Evolutionary conservation across 2,329 filamentous ascomycete species (phyloP).

Genomic region (Pseudocercospora crystallina): DNA sequence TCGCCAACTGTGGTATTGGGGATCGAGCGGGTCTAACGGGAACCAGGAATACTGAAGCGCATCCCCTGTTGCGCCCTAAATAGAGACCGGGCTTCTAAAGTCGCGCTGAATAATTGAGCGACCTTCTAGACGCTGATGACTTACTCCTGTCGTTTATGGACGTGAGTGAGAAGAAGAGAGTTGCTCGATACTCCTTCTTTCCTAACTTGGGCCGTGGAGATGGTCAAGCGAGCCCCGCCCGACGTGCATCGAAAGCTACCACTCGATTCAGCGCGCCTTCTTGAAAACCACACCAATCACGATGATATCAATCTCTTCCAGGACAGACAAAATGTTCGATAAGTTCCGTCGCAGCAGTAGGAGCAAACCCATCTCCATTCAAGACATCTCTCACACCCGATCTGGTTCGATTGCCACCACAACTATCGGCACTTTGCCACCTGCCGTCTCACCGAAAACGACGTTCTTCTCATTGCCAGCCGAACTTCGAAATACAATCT

Average conservation of each 20-base stretch:
- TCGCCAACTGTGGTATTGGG: too few species aligned
- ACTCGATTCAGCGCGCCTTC: too few species aligned
- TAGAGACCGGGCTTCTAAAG: not conserved
- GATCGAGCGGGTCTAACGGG: constrained; percentile 1
- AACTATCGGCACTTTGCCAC: constrained; percentile 4
- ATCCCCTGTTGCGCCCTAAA: constrained; percentile 33
- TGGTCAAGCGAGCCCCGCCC: too few species aligned
- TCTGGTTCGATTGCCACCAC: not conserved
- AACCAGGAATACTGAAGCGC: constrained; percentile 45
- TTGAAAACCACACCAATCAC: not conserved
- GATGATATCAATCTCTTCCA: not conserved
- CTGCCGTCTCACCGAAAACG: constrained; percentile 9
- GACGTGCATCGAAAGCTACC: too few species aligned
- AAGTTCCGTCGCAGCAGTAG: constrained; percentile 25
- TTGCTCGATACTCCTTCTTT: too few species aligned
- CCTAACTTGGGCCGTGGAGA: too few species aligned
- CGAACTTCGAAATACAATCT: constrained; percentile 34
- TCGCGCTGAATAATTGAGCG: too few species aligned
- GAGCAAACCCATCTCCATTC: too few species aligned
- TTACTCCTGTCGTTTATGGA: too few species aligned
- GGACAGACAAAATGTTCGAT: constrained; percentile 13
- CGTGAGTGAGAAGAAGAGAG: too few species aligned
- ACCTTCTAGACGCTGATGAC: too few species aligned
- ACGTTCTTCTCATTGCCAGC: constrained; percentile 33
- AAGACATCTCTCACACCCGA: too few species aligned